Evolutionary conservation across 257 asterid species (phyloP).

Genomic region (Fraxinus quadrangulata): DNA sequence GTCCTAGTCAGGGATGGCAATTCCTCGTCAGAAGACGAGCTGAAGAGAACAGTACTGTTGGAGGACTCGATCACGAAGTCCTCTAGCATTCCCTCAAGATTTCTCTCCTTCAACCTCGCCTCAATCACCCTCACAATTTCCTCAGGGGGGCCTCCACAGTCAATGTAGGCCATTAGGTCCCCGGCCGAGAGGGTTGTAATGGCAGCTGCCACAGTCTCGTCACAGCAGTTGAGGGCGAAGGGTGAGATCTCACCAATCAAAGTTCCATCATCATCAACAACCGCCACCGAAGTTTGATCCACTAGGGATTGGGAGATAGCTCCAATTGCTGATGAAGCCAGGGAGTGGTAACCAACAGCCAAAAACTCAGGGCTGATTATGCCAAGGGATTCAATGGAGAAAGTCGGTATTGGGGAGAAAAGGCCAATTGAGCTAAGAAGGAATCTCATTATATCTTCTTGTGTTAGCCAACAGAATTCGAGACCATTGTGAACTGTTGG

Average conservation of each 20-base stretch:
- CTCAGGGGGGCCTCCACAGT: slow-evolving; percentile 76
- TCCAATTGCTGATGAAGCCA: slow-evolving; percentile 44
- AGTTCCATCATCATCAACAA: slow-evolving; percentile 51
- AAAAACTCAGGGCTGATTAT: slow-evolving; percentile 43
- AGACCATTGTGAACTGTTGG: slow-evolving; percentile 61
- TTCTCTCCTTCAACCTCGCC: slow-evolving; percentile 58
- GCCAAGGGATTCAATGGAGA: slow-evolving; percentile 64
- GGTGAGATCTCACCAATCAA: slow-evolving; percentile 81
- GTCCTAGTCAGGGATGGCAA: slow-evolving; percentile 37
- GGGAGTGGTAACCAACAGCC: slow-evolving; percentile 46
- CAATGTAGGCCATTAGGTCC: slow-evolving; percentile 79
- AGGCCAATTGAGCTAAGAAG: slow-evolving; percentile 70
- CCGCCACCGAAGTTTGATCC: slow-evolving; percentile 77
- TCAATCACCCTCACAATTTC: slow-evolving; percentile 56
- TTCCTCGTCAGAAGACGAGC: slow-evolving; percentile 57
- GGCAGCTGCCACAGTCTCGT: slow-evolving; percentile 68
- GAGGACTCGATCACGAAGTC: slow-evolving; percentile 37
- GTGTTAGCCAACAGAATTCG: slow-evolving; percentile 83
- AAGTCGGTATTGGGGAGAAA: slow-evolving; percentile 65
- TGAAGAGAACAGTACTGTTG: not conserved
- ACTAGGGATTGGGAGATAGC: slow-evolving; percentile 43
- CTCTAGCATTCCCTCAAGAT: slow-evolving; percentile 50
- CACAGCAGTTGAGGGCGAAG: slow-evolving; percentile 55
- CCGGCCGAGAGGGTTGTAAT: slow-evolving; percentile 70
- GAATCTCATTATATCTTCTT: slow-evolving; percentile 71